Evolutionary conservation across 768 basidiomycete species (phyloP).

Genomic region (Terana coerulea): DNA sequence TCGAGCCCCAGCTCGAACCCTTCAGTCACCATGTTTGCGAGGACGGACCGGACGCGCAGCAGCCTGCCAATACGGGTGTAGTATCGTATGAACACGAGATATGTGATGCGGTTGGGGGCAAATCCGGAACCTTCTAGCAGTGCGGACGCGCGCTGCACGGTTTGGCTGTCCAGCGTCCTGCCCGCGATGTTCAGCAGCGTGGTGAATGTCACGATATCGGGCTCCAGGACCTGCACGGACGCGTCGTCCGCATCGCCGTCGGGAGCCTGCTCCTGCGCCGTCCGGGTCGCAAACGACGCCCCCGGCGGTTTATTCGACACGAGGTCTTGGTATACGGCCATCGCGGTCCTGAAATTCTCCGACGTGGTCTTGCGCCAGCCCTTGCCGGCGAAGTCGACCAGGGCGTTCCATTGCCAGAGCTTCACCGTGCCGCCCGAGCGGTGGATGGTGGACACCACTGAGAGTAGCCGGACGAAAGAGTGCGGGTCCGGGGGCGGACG

Average conservation of each 20-base stretch:
- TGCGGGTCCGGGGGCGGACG: slow-evolving; percentile 52
- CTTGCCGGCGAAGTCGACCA: slow-evolving; percentile 64
- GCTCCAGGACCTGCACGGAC: slow-evolving; percentile 21
- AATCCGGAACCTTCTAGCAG: slow-evolving; percentile 53
- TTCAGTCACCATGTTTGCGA: slow-evolving; percentile 50
- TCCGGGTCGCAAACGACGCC: slow-evolving; percentile 16
- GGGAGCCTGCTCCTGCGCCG: too few relatives aligned
- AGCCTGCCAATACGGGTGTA: slow-evolving; percentile 47
- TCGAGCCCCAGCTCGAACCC: slow-evolving; percentile 54
- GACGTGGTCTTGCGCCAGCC: slow-evolving; percentile 57
- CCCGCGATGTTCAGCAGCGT: slow-evolving; percentile 63
- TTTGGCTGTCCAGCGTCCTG: slow-evolving; percentile 38
- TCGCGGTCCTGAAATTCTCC: slow-evolving; percentile 56
- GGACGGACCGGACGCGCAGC: slow-evolving; percentile 48
- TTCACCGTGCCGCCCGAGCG: slow-evolving; percentile 50
- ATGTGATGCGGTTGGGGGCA: slow-evolving; percentile 56
- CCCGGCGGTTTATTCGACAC: slow-evolving; percentile 42
- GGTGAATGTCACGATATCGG: slow-evolving; percentile 70
- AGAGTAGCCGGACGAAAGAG: slow-evolving; percentile 60
- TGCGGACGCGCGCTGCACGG: slow-evolving; percentile 49
- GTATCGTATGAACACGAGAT: slow-evolving; percentile 55
- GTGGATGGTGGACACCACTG: slow-evolving; percentile 58
- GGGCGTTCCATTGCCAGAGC: slow-evolving; percentile 72
- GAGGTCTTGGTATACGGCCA: slow-evolving; percentile 62
- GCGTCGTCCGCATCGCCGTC: background rate